Evolutionary conservation across 1,139 yeast genomes (phyloP), one percentile per base, ranked within the genome.

Genomic region (Yamadazyma spencermartinsiae): DNA sequence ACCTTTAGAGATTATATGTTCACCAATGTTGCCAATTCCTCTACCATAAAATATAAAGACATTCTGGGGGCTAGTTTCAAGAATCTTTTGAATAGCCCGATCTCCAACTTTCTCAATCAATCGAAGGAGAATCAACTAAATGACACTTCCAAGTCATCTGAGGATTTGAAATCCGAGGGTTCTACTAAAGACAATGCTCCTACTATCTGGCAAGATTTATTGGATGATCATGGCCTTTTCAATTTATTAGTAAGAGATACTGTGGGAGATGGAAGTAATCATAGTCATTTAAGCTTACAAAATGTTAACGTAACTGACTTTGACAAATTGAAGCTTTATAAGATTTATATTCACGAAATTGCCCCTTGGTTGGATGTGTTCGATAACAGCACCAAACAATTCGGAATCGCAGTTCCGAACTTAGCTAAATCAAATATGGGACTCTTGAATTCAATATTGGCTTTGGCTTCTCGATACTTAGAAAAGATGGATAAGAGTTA

Each of bases 281-380:
- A 23, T 4, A 23, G 23, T 10, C 23, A 20, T 20, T 20, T 23
- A 12, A 23, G n/a, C 12, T 23, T 23, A 23, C 26, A 23, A 20
- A 28, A 10, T 16, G 31, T 28, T 16, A 28, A 9, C 11, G 11
- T 44, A 10, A 37, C 37, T 19, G 42, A 48, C 10, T 38, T 31
- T 2, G 63, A 61, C 34, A 52, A 54, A 41, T 44, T 56, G 23
- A 24, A 38, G 8, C 44, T 63, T 17, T 41, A 56, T 38, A 52
- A 58, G 35, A 56, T 51, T 23, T 63, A 56, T 38, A 37, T 63
- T 2, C 59, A 60, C 34, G 61, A 60, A 35, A 58, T 63, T 11
- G 67, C 67, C 2, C 61, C 62, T 1, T 58, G 67, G 65, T 45
- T 63, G 13, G 68, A 63, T 36, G 60, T 63, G 61, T 63, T 61